These are phyloP conservation scores for Ustilago vetiveriae DNA, from an alignment of 1,284 basidiomycete species.

Conservation along the genomic window DNA sequence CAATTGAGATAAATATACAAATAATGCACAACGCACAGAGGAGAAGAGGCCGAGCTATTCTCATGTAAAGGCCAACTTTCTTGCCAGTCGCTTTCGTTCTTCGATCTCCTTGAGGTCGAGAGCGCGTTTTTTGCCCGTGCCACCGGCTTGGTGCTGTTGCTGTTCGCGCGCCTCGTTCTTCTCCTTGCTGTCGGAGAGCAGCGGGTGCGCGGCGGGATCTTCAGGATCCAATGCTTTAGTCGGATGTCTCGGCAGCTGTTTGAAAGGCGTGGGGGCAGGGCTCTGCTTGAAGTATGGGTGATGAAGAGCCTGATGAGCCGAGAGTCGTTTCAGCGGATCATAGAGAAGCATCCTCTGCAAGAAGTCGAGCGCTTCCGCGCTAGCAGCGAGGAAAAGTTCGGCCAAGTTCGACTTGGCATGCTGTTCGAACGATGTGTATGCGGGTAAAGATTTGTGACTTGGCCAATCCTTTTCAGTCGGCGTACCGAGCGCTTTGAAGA, in stretches of 20 bases:
- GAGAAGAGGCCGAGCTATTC: not conserved
- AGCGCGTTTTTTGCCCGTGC: constrained; percentile 34
- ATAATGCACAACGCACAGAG: not conserved
- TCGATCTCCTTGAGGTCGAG: constrained; percentile 54
- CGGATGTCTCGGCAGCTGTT: constrained; percentile 56
- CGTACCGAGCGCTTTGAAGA: constrained; percentile 91
- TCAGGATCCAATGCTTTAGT: constrained; percentile 39
- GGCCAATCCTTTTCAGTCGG: constrained; percentile 98
- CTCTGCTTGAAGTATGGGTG: constrained; percentile 59
- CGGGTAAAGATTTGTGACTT: constrained; percentile 74
- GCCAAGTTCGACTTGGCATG: constrained; percentile 83
- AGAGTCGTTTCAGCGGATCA: constrained; percentile 84
- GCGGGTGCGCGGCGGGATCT: constrained; percentile 34
- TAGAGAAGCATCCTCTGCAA: constrained; percentile 81
- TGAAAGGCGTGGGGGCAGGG: constrained; percentile 55
- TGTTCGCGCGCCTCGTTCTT: constrained; percentile 48
- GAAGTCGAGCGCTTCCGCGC: constrained; percentile 84
- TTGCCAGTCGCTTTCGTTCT: constrained; percentile 54
- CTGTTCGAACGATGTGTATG: constrained; percentile 52
- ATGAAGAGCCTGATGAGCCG: constrained; percentile 70
- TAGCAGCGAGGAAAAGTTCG: constrained; percentile 89
- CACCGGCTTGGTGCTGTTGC: constrained; percentile 5
- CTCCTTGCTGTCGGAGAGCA: constrained; percentile 50
- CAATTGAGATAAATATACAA: constrained; percentile 8
- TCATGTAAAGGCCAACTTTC: constrained; percentile 54